Conservation (phyloP, 768 basidiomycete genomes). For the Trametes cinnabarina region DNA sequence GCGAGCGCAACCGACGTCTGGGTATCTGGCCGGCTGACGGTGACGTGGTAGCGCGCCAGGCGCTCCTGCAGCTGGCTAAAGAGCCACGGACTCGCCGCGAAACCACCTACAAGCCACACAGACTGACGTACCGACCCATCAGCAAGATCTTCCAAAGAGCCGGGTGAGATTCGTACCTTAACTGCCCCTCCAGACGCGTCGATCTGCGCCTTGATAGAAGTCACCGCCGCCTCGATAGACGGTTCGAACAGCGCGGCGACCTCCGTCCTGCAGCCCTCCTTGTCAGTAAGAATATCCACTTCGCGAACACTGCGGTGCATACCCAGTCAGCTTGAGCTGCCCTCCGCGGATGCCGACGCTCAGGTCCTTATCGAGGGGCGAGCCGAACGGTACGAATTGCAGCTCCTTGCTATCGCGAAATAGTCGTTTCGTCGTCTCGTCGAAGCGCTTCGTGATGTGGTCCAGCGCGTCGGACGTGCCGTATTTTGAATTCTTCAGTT, state of each 20-base stretch:
- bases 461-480: constrained; percentile 69
- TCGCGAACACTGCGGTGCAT: constrained; percentile 16
- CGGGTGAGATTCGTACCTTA: constrained; percentile 40
- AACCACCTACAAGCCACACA: constrained; percentile 83
- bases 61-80: constrained; percentile 73
- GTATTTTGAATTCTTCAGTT: constrained; percentile 71
- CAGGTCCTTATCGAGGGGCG: constrained; percentile 72
- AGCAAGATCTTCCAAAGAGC: no score
- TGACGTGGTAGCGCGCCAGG: constrained; percentile 51
- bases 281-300: background rate
- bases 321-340: constrained; percentile 72
- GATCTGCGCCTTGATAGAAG: constrained; percentile 69
- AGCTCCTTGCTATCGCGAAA: constrained; percentile 67
- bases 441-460: constrained; percentile 77
- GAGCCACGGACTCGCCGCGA: constrained; percentile 80
- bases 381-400: constrained; percentile 76
- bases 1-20: constrained; percentile 56
- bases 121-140: constrained; percentile 41
- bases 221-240: constrained; percentile 69
- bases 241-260: constrained; percentile 78
- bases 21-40: constrained; percentile 73
- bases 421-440: constrained; percentile 78
- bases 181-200: constrained; percentile 66
- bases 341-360: constrained; percentile 70
- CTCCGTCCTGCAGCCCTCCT: constrained; percentile 32